These are phyloP conservation scores for Yamadazyma laniorum DNA, from an alignment of 805 yeast genomes.

Conservation along the genomic window DNA sequence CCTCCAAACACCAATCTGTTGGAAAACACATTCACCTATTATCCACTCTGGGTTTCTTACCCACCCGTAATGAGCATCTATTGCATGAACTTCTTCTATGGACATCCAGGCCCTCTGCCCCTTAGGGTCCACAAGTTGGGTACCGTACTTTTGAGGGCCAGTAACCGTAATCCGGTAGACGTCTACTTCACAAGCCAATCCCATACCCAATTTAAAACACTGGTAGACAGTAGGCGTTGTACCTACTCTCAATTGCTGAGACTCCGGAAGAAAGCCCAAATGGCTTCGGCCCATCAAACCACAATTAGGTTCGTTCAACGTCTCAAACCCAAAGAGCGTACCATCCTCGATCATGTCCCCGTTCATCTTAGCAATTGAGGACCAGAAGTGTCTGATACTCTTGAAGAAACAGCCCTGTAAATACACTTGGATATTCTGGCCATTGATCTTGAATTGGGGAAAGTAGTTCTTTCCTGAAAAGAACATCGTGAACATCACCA, in stretches of 20 bases:
- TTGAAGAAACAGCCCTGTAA: conserved; percentile 62
- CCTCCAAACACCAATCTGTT: conserved; percentile 77
- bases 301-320: conserved; percentile 79
- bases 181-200: conserved; percentile 66
- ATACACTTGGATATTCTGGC: conserved; percentile 72
- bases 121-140: conserved; percentile 57
- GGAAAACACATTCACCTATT: conserved; percentile 77
- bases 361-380: conserved; percentile 21
- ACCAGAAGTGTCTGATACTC: conserved; percentile 46
- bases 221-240: conserved; percentile 83
- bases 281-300: conserved; percentile 70
- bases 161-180: conserved; percentile 65
- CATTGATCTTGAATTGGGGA: conserved; percentile 72
- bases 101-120: conserved; percentile 71
- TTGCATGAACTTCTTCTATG: conserved; percentile 34
- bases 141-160: conserved; percentile 72
- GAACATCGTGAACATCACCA: conserved; percentile 82
- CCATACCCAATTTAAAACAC: conserved; percentile 74
- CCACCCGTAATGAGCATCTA: conserved; percentile 73
- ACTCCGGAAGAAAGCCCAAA: conserved; percentile 52
- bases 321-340: conserved; percentile 75
- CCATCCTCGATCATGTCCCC: conserved; percentile 40
- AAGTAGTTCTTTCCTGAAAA: conserved; percentile 76
- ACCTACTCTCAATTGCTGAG: conserved; percentile 69
- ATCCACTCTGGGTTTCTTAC: conserved; percentile 61